Base-by-base conservation (phyloP, 2,329 filamentous ascomycete species). In the Cryphonectria carpinicola region DNA sequence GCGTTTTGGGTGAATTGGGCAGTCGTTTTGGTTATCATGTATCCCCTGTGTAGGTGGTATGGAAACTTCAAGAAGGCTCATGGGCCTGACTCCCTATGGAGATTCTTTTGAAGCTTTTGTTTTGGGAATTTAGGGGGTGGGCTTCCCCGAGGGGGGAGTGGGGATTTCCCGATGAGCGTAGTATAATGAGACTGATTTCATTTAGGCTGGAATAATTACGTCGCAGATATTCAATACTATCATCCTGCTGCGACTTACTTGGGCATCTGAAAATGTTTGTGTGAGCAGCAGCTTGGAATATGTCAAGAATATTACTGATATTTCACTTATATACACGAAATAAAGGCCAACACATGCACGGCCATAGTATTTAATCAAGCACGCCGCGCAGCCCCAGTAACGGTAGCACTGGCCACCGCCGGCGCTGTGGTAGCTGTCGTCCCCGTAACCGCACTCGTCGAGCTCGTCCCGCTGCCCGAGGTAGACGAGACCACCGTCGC, bases 21-120 rank as follows among this genome's bases (percentile, higher is more conserved):
- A 0, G 4, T 78, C 5, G 68, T 74, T 0, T 76, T 85, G 74
- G 73, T 79, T 17, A 61, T 83, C 17, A 72, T 84, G 72, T 84
- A 83, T 76, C 83, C 82, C 3, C 49, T 81, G 5, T 84, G 82
- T 28, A 77, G 76, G 66, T 79, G 79, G 79, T 85, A 85, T 66
- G 77, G 82, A 32, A 74, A 74, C 0, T 85, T 85, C 71, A 85
- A 85, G 77, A 79, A 77, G 69, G 77, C 75, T 13, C 83, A 79
- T 74, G 74, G 78, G 1, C 76, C 80, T 0, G 81, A 84, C 71
- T 85, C 83, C 3, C 75, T 85, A 14, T 85, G 83, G 83, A 78
- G 83, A 7, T 82, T 85, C 72, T 85, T 85, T 71, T 85, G 77
- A 68, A 35, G 56, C 13, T 17, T 4, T 43, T 28, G 28, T 28